A percentile compares a stretch with the other conserved stretches of the same genome.
Conservation (phyloP, 805 yeast species). For the Kodamaea sagamina region DNA sequence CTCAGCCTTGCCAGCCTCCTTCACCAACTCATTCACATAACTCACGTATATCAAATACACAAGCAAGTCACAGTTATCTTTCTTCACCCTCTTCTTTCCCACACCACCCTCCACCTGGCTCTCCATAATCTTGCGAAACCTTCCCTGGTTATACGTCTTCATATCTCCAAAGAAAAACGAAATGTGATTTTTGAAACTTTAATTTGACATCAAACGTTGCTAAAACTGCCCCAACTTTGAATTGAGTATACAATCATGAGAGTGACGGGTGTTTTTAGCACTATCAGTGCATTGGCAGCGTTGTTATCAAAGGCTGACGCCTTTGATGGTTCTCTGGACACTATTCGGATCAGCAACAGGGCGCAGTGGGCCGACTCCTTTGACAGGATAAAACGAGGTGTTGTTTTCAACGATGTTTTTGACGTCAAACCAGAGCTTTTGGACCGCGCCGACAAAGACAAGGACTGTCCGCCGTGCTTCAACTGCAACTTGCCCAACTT, state of each 20-base stretch:
- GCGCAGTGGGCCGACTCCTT: slow-evolving; percentile 16
- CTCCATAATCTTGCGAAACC: slow-evolving; percentile 22
- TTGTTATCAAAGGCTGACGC: slow-evolving; percentile 1
- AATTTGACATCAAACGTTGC: slow-evolving; percentile 4
- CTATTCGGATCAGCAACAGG: background rate
- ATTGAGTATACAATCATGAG: background rate
- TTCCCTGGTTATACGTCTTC: slow-evolving; percentile 21
- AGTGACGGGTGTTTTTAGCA: slow-evolving; percentile 1
- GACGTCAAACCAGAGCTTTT: slow-evolving; percentile 15
- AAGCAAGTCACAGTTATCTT: slow-evolving; percentile 45
- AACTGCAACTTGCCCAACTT: slow-evolving; percentile 92
- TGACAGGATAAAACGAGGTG: slow-evolving; percentile 24
- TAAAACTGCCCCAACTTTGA: background rate
- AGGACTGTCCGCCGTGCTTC: slow-evolving; percentile 85
- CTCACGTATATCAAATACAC: slow-evolving; percentile 50
- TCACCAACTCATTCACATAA: slow-evolving; percentile 44
- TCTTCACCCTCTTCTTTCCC: slow-evolving; percentile 23
- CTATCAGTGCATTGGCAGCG: background rate
- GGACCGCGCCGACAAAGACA: slow-evolving; percentile 10
- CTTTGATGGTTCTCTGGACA: background rate
- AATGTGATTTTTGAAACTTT: background rate
- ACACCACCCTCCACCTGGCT: slow-evolving; percentile 17
- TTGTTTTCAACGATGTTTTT: slow-evolving; percentile 28
- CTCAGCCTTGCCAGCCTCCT: slow-evolving; percentile 42
- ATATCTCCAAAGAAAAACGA: background rate